phyloP scores from a whole-genome alignment of 305 asterid species.

The Vinca major region DNA sequence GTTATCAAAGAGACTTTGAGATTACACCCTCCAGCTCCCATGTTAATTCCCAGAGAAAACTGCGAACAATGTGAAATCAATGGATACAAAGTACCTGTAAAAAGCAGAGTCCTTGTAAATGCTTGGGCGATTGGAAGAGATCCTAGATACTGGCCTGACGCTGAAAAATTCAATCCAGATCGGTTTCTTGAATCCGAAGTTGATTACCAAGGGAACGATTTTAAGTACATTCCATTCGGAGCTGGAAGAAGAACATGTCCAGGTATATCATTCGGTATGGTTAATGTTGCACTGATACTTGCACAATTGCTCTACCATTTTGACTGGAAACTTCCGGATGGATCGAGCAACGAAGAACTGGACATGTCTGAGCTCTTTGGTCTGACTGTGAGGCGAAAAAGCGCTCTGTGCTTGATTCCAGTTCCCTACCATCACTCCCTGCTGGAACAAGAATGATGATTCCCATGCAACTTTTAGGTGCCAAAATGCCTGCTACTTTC shows the following conservation, averaged over 20 bases:
- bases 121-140: conserved; percentile 24
- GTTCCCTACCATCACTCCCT: conserved; percentile 1
- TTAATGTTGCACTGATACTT: conserved; percentile 13
- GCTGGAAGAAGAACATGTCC: conserved; percentile 19
- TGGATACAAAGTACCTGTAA: conserved; percentile 13
- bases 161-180: conserved; percentile 18
- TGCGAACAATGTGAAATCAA: conserved; percentile 11
- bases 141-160: conserved; percentile 14
- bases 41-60: conserved; percentile 18
- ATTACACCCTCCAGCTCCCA: conserved; percentile 21
- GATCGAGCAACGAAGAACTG: conserved; percentile 8
- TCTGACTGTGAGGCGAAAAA: conserved; percentile 15
- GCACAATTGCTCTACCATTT: conserved; percentile 19
- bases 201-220: conserved; percentile 14
- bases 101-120: conserved; percentile 15
- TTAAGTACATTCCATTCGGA: conserved; percentile 18
- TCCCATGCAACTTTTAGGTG: background rate
- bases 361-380: conserved; percentile 19
- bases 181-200: conserved; percentile 11
- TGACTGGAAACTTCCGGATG: conserved; percentile 18
- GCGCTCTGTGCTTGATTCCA: conserved; percentile 18
- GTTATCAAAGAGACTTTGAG: conserved; percentile 24
- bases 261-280: conserved; percentile 16
- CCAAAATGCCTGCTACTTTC: background rate
- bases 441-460: background rate